Percentiles rank a stretch among this genome's conserved stretches.
phyloP scores from a whole-genome alignment of 257 asterid genomes.

The Avicennia marina region DNA sequence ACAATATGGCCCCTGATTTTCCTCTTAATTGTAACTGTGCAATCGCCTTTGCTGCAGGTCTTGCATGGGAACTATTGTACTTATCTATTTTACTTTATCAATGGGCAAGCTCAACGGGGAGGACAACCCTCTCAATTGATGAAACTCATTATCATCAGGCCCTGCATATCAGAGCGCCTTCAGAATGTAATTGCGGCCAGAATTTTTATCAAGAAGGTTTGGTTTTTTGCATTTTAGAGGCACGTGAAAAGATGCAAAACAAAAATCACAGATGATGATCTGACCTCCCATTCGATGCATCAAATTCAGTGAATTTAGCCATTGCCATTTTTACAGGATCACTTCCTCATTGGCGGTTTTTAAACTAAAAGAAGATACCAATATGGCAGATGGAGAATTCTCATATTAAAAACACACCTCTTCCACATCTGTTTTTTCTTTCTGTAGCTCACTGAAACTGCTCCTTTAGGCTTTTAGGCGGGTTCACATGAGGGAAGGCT shows the following conservation, averaged over 20 bases:
- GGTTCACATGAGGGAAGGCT: slow-evolving; percentile 18
- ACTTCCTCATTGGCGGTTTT: no score
- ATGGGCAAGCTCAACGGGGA: slow-evolving; percentile 30
- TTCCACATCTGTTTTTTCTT: slow-evolving; percentile 4
- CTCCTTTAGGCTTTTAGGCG: slow-evolving; percentile 2
- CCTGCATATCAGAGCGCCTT: background rate
- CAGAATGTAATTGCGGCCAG: background rate
- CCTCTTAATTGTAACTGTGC: background rate
- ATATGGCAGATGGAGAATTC: slow-evolving; percentile 11
- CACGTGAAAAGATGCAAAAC: slow-evolving; percentile 23
- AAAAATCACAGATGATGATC: slow-evolving; percentile 20
- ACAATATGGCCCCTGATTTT: no score
- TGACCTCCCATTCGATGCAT: slow-evolving; percentile 11
- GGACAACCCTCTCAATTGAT: slow-evolving; percentile 20
- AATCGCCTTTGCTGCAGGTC: slow-evolving; percentile 35
- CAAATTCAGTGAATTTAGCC: slow-evolving; percentile 6
- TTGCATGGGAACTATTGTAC: slow-evolving; percentile 57
- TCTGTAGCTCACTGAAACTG: slow-evolving; percentile 21
- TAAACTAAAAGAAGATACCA: no score
- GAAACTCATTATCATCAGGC: background rate
- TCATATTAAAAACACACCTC: background rate
- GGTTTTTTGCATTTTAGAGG: background rate
- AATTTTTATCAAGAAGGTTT: background rate
- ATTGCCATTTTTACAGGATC: no score
- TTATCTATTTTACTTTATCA: slow-evolving; percentile 57